These are phyloP conservation scores for Arctostaphylos glauca DNA, from an alignment of 148 eudicot species.

Conservation along the genomic window DNA sequence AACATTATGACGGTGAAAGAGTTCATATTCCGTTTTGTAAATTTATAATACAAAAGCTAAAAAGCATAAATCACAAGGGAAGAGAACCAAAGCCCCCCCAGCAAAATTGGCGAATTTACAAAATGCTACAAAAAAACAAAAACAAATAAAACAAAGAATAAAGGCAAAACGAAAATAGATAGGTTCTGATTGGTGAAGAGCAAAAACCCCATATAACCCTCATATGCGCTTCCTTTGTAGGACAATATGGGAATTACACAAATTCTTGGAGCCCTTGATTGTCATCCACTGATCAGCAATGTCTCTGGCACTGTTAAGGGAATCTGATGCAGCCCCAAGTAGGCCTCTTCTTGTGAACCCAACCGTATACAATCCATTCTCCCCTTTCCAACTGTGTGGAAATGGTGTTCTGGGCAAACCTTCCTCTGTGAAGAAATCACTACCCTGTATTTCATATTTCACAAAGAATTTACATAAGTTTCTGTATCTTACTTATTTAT, in stretches of 20 bases:
- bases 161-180: background rate
- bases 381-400: slow-evolving; percentile 89
- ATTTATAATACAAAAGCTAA: slow-evolving; percentile 11
- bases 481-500: background rate
- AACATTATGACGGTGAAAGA: background rate
- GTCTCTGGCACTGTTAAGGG: slow-evolving; percentile 63
- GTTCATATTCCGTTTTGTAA: background rate
- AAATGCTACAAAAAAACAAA: background rate
- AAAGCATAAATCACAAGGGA: background rate
- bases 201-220: background rate
- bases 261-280: slow-evolving; percentile 2
- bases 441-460: slow-evolving; percentile 37
- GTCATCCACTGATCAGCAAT: slow-evolving; percentile 55
- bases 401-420: slow-evolving; percentile 87
- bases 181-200: background rate
- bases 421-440: slow-evolving; percentile 66
- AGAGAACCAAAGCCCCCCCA: background rate
- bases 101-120: slow-evolving; percentile 24
- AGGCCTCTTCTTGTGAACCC: slow-evolving; percentile 91
- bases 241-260: slow-evolving; percentile 6
- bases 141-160: background rate
- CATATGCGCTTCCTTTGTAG: background rate
- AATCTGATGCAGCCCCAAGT: slow-evolving; percentile 75
- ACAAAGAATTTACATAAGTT: background rate
- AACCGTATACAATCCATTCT: slow-evolving; percentile 76